Evolutionary conservation across 1,284 basidiomycete species (phyloP).

Genomic region (Wallemia hederae): DNA sequence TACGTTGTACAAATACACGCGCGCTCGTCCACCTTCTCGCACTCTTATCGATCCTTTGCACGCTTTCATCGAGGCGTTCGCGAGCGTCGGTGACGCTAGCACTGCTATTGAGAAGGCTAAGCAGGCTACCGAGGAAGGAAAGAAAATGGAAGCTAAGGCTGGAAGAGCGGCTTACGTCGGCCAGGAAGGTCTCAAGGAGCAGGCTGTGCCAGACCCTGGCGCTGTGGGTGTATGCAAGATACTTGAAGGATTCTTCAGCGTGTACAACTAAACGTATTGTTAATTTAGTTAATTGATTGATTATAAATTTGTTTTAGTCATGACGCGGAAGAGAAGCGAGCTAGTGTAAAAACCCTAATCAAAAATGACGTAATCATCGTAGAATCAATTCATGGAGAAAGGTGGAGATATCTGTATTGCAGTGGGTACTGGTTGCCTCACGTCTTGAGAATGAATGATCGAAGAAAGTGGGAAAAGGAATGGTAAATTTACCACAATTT

Average conservation of each 20-base stretch:
- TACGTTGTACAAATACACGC: conserved; percentile 58
- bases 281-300: too few species aligned
- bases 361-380: too few species aligned
- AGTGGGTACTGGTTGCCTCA: too few species aligned
- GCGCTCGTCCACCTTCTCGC: conserved; percentile 59
- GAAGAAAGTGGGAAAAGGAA: too few species aligned
- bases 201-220: conserved; percentile 55
- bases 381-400: too few species aligned
- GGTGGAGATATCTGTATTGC: too few species aligned
- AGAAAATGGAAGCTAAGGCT: conserved; percentile 48
- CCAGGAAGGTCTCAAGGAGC: conserved; percentile 33
- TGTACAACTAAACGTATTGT: too few species aligned
- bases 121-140: conserved; percentile 41
- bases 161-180: conserved; percentile 71
- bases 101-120: conserved; percentile 32
- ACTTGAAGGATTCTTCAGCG: conserved; percentile 23
- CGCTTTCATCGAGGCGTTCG: conserved; percentile 36
- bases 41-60: conserved; percentile 70
- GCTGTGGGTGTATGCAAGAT: conserved; percentile 66
- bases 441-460: too few species aligned
- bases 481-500: too few species aligned
- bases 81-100: conserved; percentile 18
- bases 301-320: too few species aligned
- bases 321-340: too few species aligned
- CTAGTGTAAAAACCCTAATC: too few species aligned